phyloP scores from a whole-genome alignment of 2,329 filamentous ascomycete species.

The Rhinocladiella similis region DNA sequence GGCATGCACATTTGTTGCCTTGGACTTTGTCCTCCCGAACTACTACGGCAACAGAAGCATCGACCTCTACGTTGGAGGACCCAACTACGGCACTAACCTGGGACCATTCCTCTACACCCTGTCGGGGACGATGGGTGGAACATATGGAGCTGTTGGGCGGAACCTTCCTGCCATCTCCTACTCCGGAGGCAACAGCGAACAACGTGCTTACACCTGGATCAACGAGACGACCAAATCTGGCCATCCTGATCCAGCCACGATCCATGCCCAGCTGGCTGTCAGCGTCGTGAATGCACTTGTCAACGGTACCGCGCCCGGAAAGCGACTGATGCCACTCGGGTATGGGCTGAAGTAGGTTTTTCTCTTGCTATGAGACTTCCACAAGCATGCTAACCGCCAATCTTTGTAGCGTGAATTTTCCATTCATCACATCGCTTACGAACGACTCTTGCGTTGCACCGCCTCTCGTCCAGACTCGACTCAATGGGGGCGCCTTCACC shows the following conservation, averaged over 20 bases:
- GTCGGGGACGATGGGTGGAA: conserved; percentile 48
- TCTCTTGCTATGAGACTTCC: not conserved
- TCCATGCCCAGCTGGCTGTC: conserved; percentile 44
- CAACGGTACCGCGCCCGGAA: conserved; percentile 34
- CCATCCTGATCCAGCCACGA: conserved; percentile 43
- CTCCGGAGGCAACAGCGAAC: conserved; percentile 45
- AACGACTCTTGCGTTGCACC: conserved; percentile 44
- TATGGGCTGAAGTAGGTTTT: conserved; percentile 45
- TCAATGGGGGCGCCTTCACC: conserved; percentile 52
- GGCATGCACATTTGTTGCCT: conserved; percentile 56
- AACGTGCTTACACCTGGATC: conserved; percentile 47
- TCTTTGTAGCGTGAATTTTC: conserved; percentile 49
- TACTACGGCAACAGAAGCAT: conserved; percentile 51
- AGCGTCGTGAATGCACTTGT: conserved; percentile 49
- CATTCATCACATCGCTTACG: conserved; percentile 41
- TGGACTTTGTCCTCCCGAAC: conserved; percentile 57
- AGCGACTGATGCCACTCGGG: conserved; percentile 45
- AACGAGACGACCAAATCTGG: conserved; percentile 38
- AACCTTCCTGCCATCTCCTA: conserved; percentile 54
- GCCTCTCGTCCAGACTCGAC: conserved; percentile 48
- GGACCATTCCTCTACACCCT: conserved; percentile 57
- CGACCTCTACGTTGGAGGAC: conserved; percentile 57
- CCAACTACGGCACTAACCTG: conserved; percentile 57
- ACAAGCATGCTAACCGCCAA: not conserved
- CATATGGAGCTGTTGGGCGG: conserved; percentile 52